Percentiles rank a stretch among this genome's conserved stretches.
phyloP scores from a whole-genome alignment of 2,329 filamentous ascomycete species.

The Trichocomaceae sp. region DNA sequence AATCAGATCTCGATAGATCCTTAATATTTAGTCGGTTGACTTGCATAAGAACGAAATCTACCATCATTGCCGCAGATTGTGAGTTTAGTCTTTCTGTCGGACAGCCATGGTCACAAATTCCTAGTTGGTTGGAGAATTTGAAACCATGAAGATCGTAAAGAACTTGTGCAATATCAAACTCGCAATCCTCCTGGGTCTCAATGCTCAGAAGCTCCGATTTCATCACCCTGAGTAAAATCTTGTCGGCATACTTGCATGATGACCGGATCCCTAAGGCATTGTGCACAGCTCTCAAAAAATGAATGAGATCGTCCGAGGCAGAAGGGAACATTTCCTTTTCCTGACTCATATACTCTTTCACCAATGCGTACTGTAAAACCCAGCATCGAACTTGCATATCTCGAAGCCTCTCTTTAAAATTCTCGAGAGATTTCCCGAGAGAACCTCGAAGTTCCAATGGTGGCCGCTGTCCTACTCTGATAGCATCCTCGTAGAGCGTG shows the following conservation, averaged over 20 bases:
- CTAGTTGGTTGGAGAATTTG: constrained; percentile 64
- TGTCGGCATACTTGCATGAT: constrained; percentile 77
- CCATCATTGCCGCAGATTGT: constrained; percentile 69
- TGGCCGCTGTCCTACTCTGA: constrained; percentile 67
- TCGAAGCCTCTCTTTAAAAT: constrained; percentile 62
- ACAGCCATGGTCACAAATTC: constrained; percentile 73
- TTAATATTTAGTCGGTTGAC: constrained; percentile 81
- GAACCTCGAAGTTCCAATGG: constrained; percentile 52
- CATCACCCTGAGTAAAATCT: constrained; percentile 82
- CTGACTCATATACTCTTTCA: constrained; percentile 68
- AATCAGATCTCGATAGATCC: constrained; percentile 82
- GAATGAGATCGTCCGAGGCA: constrained; percentile 65
- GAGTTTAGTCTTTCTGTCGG: constrained; percentile 70
- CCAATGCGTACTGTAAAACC: constrained; percentile 75
- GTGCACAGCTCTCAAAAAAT: constrained; percentile 75
- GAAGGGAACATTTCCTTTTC: constrained; percentile 58
- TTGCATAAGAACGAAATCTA: constrained; percentile 76
- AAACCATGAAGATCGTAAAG: constrained; percentile 76
- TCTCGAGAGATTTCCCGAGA: constrained; percentile 35
- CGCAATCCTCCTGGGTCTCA: constrained; percentile 70
- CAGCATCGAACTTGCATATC: constrained; percentile 84
- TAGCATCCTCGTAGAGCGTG: constrained; percentile 74
- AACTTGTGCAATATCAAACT: constrained; percentile 79
- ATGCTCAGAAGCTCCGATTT: constrained; percentile 76
- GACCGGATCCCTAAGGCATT: constrained; percentile 75